Base-by-base conservation (phyloP, 2,329 filamentous ascomycete genomes). In the Tolypocladium cylindrosporum region DNA sequence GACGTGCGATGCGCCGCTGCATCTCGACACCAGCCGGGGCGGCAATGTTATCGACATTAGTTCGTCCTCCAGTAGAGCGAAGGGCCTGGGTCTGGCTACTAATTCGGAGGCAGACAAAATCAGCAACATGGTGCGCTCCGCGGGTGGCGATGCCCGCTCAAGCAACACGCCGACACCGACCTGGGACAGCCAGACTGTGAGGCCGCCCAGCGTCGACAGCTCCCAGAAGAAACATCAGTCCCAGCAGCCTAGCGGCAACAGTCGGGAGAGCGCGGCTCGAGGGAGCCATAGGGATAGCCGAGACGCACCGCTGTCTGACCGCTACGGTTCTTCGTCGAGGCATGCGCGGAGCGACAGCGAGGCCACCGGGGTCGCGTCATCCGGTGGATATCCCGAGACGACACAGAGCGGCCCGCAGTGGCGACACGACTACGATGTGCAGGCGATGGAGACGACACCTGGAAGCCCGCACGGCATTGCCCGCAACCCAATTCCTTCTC, bases 41-140 rank as follows among this genome's bases (percentile, higher is more conserved):
- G 92, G 92, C 63, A 97, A 96, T 77, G 88, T 97, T 57, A 78
- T 96, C 64, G 90, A 96, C 74, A 88, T 96, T 66, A 91, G 92
- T 96, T 66, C 59, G 70, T 66, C 62, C 58, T 63, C 63, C 62
- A 41, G 54, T 11, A 34, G 39, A 56, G 62, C 60, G 55, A 59
- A 60, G 61, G 62, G 64, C 60, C 63, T 66, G 50, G 54, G 58
- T 54, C 54, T 59, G 57, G 54, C 59, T 55, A 63, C 71, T 68
- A 66, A 67, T 60, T 53, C 61, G 63, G 48, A 48, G 31, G 56
- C 72, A 97, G 93, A 96, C 74, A 97, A 97, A 82, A 85, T 97
- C 63, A 95, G 91, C 74, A 94, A 85, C 70, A 90, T 97, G 72
- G 90, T 97, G 60, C 88, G 91, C 65, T 91, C 91, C 21, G 88